phyloP scores from a whole-genome alignment of 2,329 filamentous ascomycete species.

The Colletotrichum sp. region DNA sequence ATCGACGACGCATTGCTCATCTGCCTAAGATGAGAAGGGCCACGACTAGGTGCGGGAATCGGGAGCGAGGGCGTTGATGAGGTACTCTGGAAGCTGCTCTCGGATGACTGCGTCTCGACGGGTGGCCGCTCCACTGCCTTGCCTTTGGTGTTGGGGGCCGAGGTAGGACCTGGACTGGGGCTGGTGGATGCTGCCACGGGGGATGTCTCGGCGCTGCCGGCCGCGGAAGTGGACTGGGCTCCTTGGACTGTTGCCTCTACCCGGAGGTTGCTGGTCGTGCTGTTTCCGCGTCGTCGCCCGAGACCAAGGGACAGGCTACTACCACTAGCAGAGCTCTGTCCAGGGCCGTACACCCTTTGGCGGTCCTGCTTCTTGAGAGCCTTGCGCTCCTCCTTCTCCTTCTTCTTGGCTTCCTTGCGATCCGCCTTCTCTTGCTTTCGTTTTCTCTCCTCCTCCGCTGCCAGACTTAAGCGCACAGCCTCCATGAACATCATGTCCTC shows the following conservation, averaged over 20 bases:
- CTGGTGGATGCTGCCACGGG: constrained; percentile 34
- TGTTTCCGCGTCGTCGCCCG: constrained; percentile 64
- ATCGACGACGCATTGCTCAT: constrained; percentile 88
- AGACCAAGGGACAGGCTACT: constrained; percentile 69
- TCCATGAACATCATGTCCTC: constrained; percentile 99
- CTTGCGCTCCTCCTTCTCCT: constrained; percentile 85
- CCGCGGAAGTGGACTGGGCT: constrained; percentile 27
- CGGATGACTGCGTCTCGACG: constrained; percentile 26
- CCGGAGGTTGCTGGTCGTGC: constrained; percentile 63
- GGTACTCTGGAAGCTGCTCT: constrained; percentile 21
- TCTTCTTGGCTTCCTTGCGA: constrained; percentile 83
- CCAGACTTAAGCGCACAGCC: constrained; percentile 89
- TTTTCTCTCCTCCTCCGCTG: constrained; percentile 90
- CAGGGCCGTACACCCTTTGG: constrained; percentile 40
- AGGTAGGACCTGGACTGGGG: constrained; percentile 34
- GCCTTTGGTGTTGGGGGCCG: constrained; percentile 61
- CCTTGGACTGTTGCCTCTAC: constrained; percentile 59
- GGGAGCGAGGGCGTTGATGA: constrained; percentile 45
- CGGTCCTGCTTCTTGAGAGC: constrained; percentile 67
- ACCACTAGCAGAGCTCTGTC: constrained; percentile 59
- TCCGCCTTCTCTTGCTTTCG: constrained; percentile 82
- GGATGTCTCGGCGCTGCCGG: constrained; percentile 22
- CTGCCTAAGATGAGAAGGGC: constrained; percentile 77
- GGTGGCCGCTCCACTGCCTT: constrained; percentile 69
- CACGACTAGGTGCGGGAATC: constrained; percentile 57